These are phyloP conservation scores for Dissophora ornata DNA, from an alignment of 192 early-diverging fungal genomes.

Conservation along the genomic window DNA sequence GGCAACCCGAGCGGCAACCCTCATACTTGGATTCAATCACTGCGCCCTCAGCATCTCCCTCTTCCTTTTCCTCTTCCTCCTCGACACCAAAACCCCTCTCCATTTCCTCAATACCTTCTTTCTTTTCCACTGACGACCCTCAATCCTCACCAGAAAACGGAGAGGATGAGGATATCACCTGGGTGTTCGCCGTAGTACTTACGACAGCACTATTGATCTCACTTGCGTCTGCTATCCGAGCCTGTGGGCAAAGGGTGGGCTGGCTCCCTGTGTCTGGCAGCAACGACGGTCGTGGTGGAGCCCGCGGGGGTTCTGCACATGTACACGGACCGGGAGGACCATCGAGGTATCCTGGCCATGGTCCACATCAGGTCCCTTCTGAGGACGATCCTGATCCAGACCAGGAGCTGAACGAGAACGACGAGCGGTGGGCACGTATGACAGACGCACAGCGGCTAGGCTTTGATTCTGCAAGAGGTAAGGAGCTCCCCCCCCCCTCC, in stretches of 20 bases:
- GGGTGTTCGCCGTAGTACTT: conserved; percentile 28
- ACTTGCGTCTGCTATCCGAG: conserved; percentile 10
- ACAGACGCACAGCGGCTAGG: conserved; percentile 42
- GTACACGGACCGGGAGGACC: conserved; percentile 5
- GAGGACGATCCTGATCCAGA: conserved; percentile 37
- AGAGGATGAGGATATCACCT: conserved; percentile 33
- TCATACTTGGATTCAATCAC: conserved; percentile 19
- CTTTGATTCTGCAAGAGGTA: conserved; percentile 41
- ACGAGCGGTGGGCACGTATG: conserved; percentile 40
- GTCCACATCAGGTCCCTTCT: conserved; percentile 38
- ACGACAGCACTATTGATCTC: conserved; percentile 12
- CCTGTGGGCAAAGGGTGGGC: conserved; percentile 24
- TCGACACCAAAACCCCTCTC: background rate
- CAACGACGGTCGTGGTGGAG: background rate
- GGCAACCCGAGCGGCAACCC: background rate
- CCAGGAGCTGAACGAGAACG: conserved; percentile 31
- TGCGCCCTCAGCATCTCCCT: background rate
- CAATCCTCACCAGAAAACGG: conserved; percentile 1
- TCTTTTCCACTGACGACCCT: background rate
- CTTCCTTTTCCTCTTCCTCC: background rate
- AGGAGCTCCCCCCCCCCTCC: background rate
- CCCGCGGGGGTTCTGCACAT: conserved; percentile 6
- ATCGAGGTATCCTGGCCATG: conserved; percentile 20
- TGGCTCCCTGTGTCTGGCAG: conserved; percentile 11
- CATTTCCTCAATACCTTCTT: conserved; percentile 10